These are phyloP conservation scores for Cadophora gregata DNA, from an alignment of 2,329 filamentous ascomycete genomes.

Conservation along the genomic window DNA sequence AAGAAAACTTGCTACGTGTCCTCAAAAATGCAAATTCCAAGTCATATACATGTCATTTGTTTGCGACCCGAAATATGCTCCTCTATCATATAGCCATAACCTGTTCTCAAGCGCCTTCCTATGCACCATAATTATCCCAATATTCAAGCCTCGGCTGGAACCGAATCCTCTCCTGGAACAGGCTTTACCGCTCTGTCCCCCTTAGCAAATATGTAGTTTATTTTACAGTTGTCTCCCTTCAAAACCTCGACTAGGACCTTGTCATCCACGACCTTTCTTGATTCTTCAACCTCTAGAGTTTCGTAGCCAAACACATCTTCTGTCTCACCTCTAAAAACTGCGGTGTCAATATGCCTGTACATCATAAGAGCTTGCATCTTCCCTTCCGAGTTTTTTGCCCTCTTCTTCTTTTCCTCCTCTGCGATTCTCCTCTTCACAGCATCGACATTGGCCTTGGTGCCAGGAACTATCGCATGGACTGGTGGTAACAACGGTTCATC, in stretches of 20 bases:
- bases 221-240: conserved; percentile 48
- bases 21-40: not conserved
- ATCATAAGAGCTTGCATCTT: conserved; percentile 59
- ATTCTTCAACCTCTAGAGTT: conserved; percentile 44
- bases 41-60: conserved; percentile 2
- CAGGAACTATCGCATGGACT: conserved; percentile 43
- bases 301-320: conserved; percentile 43
- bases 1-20: not conserved
- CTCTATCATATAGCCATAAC: conserved; percentile 11
- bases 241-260: conserved; percentile 55
- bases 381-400: conserved; percentile 40
- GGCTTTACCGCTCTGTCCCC: conserved; percentile 24
- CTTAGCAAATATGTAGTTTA: conserved; percentile 57
- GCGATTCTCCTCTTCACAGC: conserved; percentile 51
- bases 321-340: conserved; percentile 44
- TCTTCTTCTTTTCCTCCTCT: conserved; percentile 42
- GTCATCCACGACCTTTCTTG: conserved; percentile 52
- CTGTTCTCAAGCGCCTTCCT: conserved; percentile 27
- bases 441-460: conserved; percentile 53
- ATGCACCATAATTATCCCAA: conserved; percentile 24
- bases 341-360: conserved; percentile 58
- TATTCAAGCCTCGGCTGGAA: not conserved
- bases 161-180: not conserved
- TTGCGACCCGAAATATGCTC: not conserved
- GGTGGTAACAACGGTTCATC: conserved; percentile 38